These are phyloP conservation scores for Lipomyces sp. DNA, from an alignment of 805 yeast species.

Conservation along the genomic window DNA sequence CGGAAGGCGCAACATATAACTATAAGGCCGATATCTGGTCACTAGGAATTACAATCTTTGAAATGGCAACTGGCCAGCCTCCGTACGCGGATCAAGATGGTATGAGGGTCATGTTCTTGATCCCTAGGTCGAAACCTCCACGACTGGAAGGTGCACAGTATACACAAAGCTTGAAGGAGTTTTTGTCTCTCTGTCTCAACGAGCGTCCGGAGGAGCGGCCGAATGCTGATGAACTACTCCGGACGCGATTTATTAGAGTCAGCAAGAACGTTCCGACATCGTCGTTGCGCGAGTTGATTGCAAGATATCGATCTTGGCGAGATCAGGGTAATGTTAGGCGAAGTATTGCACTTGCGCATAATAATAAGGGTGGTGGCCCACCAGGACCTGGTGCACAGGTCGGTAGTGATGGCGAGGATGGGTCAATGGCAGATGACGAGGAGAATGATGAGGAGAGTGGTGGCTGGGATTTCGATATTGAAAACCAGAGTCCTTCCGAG, in stretches of 20 bases:
- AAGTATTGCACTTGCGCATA: constrained; percentile 50
- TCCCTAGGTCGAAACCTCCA: constrained; percentile 92
- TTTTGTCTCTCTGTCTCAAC: constrained; percentile 88
- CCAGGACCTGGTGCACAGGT: constrained; percentile 28
- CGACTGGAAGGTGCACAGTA: constrained; percentile 89
- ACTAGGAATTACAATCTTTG: constrained; percentile 89
- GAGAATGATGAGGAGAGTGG: constrained; percentile 23
- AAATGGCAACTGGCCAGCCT: constrained; percentile 95
- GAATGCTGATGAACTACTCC: constrained; percentile 79
- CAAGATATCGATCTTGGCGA: constrained; percentile 60
- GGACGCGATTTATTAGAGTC: constrained; percentile 70
- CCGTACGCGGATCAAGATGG: constrained; percentile 97
- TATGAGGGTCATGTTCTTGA: constrained; percentile 89
- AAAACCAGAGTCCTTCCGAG: constrained; percentile 4
- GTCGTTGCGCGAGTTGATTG: constrained; percentile 71
- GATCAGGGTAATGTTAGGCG: constrained; percentile 55
- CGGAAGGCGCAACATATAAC: constrained; percentile 51
- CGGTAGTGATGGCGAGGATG: constrained; percentile 35
- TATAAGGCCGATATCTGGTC: constrained; percentile 98
- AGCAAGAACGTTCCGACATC: constrained; percentile 65
- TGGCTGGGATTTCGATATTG: constrained; percentile 36
- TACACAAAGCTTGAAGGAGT: constrained; percentile 75
- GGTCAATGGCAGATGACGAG: constrained; percentile 44
- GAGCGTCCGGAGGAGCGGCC: constrained; percentile 91
- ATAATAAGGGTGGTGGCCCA: constrained; percentile 6